Evolutionary conservation across 169 alveolate species (phyloP), one percentile per base, ranked within the genome.

Genomic region (Eimeria maxima): DNA sequence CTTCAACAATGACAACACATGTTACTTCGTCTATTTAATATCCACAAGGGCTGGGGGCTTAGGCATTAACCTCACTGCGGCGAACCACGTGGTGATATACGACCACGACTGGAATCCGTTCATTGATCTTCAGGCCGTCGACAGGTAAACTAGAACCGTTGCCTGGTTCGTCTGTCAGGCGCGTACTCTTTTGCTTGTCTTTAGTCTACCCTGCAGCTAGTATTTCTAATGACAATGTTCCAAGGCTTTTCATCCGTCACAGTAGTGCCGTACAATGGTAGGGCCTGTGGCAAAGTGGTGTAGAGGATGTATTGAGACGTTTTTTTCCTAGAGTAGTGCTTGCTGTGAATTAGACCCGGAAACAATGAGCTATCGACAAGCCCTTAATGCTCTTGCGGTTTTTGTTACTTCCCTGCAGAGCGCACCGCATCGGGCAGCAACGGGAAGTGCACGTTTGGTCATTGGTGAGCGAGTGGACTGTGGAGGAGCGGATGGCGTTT

Each of bases 101-200:
- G 99, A 99, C 97, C 99, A 99, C 96, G 99, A 99, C 97, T 99
- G 99, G 99, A 99, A 99, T 96, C 99, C 99, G 1, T 98, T 99
- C 92, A 99, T 99, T 97, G 99, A 99, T 97, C 98, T 99, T 20
- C 99, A 99, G 95, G 99, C 99, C 16, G 98, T 99, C 6, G 99
- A 99, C 96, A 99, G 47, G 99, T 86, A 60, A 7, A 76, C 74
- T 6, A 99, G 24, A 96, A 0, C 38, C 0, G 38, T 71, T 76
- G 55, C 63, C 14, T 50, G 0, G 45, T 22, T 22, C 22, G 38
- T 24, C 4, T 65, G 74, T 38, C 14, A 7, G 24, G 8, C 47
- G 16, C 44, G 2, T 76, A 16, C 27, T 81, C 6, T 50, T 50
- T 24, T n/a, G 8, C 3, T 24, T 44, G 5, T 47, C 0, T 76